phyloP scores from a whole-genome alignment of 2,329 filamentous ascomycete genomes.

The Coniochaeta prunicola region DNA sequence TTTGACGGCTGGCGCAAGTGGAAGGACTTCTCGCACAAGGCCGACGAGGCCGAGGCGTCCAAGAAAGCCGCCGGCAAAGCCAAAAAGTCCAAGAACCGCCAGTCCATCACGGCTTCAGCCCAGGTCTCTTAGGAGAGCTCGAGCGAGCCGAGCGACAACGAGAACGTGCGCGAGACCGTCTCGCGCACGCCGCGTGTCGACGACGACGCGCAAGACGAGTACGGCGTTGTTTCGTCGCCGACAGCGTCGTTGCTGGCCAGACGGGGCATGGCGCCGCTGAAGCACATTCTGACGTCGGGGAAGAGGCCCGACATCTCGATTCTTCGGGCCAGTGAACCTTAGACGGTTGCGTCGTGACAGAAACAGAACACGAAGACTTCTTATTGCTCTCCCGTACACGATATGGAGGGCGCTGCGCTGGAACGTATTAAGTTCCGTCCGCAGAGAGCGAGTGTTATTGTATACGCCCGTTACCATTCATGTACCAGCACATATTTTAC shows the following conservation, averaged over 20 bases:
- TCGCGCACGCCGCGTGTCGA: neutral
- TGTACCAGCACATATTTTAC: too few species aligned
- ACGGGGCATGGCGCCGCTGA: neutral
- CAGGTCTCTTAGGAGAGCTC: neutral
- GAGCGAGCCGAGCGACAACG: neutral
- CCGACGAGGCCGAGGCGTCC: slow-evolving; percentile 28
- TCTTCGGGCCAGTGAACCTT: neutral
- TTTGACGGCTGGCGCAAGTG: slow-evolving; percentile 97
- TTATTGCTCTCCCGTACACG: too few species aligned
- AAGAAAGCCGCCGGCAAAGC: slow-evolving; percentile 8
- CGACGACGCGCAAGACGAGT: neutral
- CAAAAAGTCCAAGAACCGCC: slow-evolving; percentile 13
- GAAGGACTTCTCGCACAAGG: slow-evolving; percentile 68
- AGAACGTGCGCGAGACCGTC: neutral
- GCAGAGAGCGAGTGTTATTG: too few species aligned
- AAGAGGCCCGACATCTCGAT: neutral
- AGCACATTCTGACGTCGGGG: neutral
- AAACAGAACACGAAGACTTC: neutral
- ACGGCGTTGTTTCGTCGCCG: neutral
- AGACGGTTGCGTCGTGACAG: neutral
- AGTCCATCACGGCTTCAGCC: neutral
- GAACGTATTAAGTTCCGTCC: too few species aligned
- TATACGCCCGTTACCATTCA: too few species aligned
- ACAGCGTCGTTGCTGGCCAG: neutral
- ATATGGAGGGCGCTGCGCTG: too few species aligned